Evolutionary conservation across 2,329 filamentous ascomycete species (phyloP).

Genomic region (Verticillium klebahnii): DNA sequence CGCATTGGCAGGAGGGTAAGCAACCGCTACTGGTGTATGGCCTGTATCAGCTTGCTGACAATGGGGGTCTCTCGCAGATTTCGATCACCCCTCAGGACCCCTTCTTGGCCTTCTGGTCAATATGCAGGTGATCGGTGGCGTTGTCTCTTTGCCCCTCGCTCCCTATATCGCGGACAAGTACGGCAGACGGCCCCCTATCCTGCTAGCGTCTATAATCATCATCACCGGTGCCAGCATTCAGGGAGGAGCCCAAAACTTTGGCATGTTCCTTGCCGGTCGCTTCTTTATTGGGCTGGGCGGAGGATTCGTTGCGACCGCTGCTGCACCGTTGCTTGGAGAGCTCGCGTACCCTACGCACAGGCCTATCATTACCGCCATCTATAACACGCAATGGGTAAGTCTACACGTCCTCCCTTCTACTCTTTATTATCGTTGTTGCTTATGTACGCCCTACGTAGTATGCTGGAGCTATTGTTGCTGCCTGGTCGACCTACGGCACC

Average conservation of each 20-base stretch:
- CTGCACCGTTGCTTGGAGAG: slow-evolving; percentile 48
- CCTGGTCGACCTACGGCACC: slow-evolving; percentile 47
- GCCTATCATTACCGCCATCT: slow-evolving; percentile 45
- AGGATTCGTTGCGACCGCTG: slow-evolving; percentile 38
- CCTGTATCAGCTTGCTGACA: slow-evolving; percentile 35
- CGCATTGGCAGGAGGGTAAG: background rate
- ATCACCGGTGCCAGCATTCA: slow-evolving; percentile 52
- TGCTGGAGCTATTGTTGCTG: slow-evolving; percentile 28
- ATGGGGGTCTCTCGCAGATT: slow-evolving; percentile 44
- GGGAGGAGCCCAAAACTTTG: slow-evolving; percentile 39
- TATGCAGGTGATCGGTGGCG: slow-evolving; percentile 55
- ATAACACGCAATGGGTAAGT: slow-evolving; percentile 50
- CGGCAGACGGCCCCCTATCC: slow-evolving; percentile 48
- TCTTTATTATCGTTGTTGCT: background rate
- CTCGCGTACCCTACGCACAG: slow-evolving; percentile 46
- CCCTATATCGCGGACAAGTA: slow-evolving; percentile 49
- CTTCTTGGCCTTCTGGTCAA: slow-evolving; percentile 50
- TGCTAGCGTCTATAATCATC: slow-evolving; percentile 51
- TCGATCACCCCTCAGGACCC: slow-evolving; percentile 37
- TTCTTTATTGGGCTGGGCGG: background rate
- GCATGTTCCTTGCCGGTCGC: slow-evolving; percentile 50
- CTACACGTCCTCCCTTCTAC: background rate
- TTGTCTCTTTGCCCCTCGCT: slow-evolving; percentile 52
- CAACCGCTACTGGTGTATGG: slow-evolving; percentile 26
- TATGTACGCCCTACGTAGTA: background rate